Evolutionary conservation across 305 asterid species (phyloP).

Genomic region (Solanum chacoense): DNA sequence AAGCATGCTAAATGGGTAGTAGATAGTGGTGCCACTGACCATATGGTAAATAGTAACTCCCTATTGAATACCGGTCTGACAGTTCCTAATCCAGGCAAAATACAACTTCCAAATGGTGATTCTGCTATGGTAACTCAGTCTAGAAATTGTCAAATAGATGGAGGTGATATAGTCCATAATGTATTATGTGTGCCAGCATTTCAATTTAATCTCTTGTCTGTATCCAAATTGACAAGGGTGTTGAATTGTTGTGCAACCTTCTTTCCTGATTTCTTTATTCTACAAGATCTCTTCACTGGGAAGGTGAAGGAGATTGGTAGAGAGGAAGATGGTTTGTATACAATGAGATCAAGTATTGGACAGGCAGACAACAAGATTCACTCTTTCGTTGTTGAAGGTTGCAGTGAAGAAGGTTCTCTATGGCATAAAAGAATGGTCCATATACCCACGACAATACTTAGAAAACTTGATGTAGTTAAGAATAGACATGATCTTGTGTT

Average conservation of each 20-base stretch:
- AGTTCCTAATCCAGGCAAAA: neutral
- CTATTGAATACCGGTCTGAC: too few relatives aligned
- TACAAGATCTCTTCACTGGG: neutral
- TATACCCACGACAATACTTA: neutral
- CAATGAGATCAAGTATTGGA: neutral
- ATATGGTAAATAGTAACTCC: too few relatives aligned
- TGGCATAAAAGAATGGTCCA: neutral
- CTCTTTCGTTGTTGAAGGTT: neutral
- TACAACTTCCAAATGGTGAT: neutral
- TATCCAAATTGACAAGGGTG: too few relatives aligned
- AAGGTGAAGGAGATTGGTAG: neutral
- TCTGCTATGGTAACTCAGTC: neutral
- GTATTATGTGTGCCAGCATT: too few relatives aligned
- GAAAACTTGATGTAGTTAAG: neutral
- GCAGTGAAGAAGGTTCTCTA: neutral
- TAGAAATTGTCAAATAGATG: neutral
- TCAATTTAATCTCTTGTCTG: too few relatives aligned
- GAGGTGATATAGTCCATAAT: neutral
- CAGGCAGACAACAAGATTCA: too few relatives aligned
- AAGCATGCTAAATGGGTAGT: too few relatives aligned
- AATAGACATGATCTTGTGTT: neutral
- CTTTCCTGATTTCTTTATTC: too few relatives aligned
- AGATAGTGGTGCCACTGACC: too few relatives aligned
- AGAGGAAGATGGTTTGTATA: neutral
- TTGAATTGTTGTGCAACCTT: too few relatives aligned